Conservation (phyloP, 2,329 filamentous ascomycete genomes). For the Botryotinia convoluta region DNA sequence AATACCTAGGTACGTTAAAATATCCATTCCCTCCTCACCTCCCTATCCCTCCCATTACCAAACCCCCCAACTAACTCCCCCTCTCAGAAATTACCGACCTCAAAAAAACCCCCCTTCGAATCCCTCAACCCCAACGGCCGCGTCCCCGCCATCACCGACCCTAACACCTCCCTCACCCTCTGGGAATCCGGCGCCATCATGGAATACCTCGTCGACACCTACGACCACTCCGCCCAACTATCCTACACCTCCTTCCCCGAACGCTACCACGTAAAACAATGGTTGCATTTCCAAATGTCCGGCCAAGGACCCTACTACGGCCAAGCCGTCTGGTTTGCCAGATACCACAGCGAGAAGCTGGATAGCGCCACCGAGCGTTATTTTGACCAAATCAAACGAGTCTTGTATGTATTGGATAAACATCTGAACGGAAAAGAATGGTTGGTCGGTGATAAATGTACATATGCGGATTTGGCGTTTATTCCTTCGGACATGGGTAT, state of each 20-base stretch:
- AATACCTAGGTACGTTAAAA: background rate
- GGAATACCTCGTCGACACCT: conserved; percentile 43
- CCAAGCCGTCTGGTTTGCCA: conserved; percentile 37
- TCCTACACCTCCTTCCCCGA: background rate
- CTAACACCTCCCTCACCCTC: conserved; percentile 40
- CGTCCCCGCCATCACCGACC: conserved; percentile 38
- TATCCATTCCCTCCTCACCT: no score
- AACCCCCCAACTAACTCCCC: background rate
- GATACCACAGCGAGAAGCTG: conserved; percentile 42
- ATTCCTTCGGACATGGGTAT: conserved; percentile 23
- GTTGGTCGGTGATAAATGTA: conserved; percentile 42
- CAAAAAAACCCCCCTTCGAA: conserved; percentile 42
- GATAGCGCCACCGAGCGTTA: conserved; percentile 45
- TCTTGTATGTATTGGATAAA: conserved; percentile 42
- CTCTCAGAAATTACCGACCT: conserved; percentile 26
- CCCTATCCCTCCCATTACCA: no score
- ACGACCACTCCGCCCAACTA: conserved; percentile 34
- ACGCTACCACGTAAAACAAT: conserved; percentile 3
- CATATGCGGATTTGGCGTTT: conserved; percentile 40
- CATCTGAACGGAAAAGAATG: conserved; percentile 40
- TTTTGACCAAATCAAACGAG: conserved; percentile 40
- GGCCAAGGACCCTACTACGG: background rate
- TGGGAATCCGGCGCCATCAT: conserved; percentile 44
- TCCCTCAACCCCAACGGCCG: conserved; percentile 36
- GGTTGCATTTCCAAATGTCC: background rate